Percentiles rank a stretch among this genome's conserved stretches.
These are phyloP conservation scores for Suillus luteus DNA, from an alignment of 768 basidiomycete species.

Conservation along the genomic window DNA sequence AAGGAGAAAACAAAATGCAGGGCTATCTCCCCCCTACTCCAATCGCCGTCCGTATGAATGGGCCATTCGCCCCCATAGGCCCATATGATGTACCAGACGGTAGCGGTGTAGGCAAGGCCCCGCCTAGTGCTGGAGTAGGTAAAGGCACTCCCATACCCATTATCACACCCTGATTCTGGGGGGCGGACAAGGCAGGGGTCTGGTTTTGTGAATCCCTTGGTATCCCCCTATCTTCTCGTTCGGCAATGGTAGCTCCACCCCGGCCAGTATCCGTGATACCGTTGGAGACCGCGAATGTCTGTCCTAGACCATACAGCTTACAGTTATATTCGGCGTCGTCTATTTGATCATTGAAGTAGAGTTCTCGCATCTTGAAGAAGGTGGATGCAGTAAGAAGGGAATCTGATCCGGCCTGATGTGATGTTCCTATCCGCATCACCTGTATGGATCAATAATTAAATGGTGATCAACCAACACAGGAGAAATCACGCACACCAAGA, in stretches of 20 bases:
- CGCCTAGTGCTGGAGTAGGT: conserved; percentile 40
- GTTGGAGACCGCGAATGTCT: conserved; percentile 70
- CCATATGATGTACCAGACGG: conserved; percentile 55
- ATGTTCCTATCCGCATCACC: conserved; percentile 87
- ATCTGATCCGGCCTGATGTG: conserved; percentile 98
- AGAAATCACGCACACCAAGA: conserved; percentile 69
- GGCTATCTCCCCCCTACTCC: conserved; percentile 51
- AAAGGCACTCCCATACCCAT: conserved; percentile 51
- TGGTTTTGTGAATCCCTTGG: conserved; percentile 55
- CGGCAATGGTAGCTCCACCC: conserved; percentile 79
- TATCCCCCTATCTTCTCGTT: conserved; percentile 67
- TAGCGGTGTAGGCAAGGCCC: conserved; percentile 46
- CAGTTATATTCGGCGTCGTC: conserved; percentile 83
- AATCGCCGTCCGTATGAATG: conserved; percentile 65
- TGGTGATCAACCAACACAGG: not conserved
- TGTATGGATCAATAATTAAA: conserved; percentile 32
- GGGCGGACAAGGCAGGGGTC: conserved; percentile 46
- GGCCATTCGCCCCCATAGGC: conserved; percentile 58
- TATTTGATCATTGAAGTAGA: conserved; percentile 89
- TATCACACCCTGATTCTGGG: conserved; percentile 42
- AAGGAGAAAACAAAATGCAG: conserved; percentile 27
- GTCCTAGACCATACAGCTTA: conserved; percentile 81
- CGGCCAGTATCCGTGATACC: conserved; percentile 65
- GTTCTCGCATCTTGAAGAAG: conserved; percentile 94
- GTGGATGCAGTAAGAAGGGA: conserved; percentile 90